Base-by-base conservation (phyloP, 305 asterid genomes). In the Fraxinus latifolia region DNA sequence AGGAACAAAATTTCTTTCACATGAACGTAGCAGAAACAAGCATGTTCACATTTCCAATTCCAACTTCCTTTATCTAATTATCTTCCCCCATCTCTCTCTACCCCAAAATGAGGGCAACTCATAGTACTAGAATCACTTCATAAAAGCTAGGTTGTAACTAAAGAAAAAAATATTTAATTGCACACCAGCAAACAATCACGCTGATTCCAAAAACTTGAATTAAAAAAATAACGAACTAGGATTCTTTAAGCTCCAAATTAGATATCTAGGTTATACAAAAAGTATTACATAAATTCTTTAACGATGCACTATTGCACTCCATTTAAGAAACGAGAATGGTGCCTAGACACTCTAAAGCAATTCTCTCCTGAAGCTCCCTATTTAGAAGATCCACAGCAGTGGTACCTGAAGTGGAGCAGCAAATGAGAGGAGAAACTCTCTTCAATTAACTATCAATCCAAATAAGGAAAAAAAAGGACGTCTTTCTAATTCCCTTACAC, bases 71-170 rank as follows among this genome's bases (percentile, higher is more conserved):
- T 70, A 36, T 50, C 29, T 27, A 27, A 27, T 27, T 27, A 0
- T 1, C 70, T 32, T 79, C n/a, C 70, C 25, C 2, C 7, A 36
- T 53, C 83, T 58, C 62, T 50, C 70, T 23, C 79, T 74, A 77
- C 72, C 80, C 3, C 80, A 73, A 32, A 80, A 39, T 27, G 60
- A 36, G 42, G 78, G 27, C 31, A 74, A 53, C 32, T 29, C 29
- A 65, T 75, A 60, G 14, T 44, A 68, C 79, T 53, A 9, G 3
- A 29, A 53, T 53, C 74, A 84, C 15, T 29, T 65, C 17, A 79
- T 73, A 74, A 29, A 62, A 78, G 58, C 77, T 34, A 74, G 29
- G 37, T 55, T n/a, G 39, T 85, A 14, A 60, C 78, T 74, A 74
- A 68, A 55, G 78, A 32, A 15, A 25, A 44, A 73, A 15, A 17